Conservation (phyloP, 1,284 basidiomycete species). For the Trametes polyzona region DNA sequence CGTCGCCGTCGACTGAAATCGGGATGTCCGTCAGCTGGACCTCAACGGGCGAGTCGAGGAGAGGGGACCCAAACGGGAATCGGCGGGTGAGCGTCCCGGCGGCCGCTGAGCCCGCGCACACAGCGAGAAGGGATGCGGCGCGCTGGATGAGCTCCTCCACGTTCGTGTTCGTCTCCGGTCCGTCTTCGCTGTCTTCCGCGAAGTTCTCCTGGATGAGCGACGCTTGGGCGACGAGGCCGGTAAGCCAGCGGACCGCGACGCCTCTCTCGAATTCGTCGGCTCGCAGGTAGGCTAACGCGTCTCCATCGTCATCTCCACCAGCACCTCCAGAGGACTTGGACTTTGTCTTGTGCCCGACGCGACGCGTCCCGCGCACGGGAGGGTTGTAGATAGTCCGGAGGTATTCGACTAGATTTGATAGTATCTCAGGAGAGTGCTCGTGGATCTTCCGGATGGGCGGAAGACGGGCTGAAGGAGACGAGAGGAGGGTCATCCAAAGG, state of each 20-base stretch:
- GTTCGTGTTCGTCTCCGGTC: slow-evolving; percentile 2
- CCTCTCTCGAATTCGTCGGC: slow-evolving; percentile 69
- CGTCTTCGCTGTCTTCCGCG: slow-evolving; percentile 22
- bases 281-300: slow-evolving; percentile 29
- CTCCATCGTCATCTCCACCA: slow-evolving; percentile 20
- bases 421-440: slow-evolving; percentile 27
- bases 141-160: slow-evolving; percentile 46
- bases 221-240: slow-evolving; percentile 50
- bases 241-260: slow-evolving; percentile 74
- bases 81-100: slow-evolving; percentile 44
- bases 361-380: slow-evolving; percentile 46
- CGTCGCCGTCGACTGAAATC: slow-evolving; percentile 69
- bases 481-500: slow-evolving; percentile 16
- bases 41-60: slow-evolving; percentile 27
- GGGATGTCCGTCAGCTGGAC: slow-evolving; percentile 75
- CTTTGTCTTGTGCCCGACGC: slow-evolving; percentile 16
- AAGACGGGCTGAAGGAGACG: slow-evolving; percentile 32
- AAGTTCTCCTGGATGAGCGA: slow-evolving; percentile 23
- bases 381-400: slow-evolving; percentile 51
- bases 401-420: slow-evolving; percentile 42
- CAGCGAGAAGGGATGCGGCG: slow-evolving; percentile 53
- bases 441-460: slow-evolving; percentile 35
- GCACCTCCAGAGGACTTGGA: not conserved
- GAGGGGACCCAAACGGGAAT: slow-evolving; percentile 42
- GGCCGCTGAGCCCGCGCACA: slow-evolving; percentile 45